phyloP scores from a whole-genome alignment of 2,329 filamentous ascomycete species.

The Verticillium albo-atrum region DNA sequence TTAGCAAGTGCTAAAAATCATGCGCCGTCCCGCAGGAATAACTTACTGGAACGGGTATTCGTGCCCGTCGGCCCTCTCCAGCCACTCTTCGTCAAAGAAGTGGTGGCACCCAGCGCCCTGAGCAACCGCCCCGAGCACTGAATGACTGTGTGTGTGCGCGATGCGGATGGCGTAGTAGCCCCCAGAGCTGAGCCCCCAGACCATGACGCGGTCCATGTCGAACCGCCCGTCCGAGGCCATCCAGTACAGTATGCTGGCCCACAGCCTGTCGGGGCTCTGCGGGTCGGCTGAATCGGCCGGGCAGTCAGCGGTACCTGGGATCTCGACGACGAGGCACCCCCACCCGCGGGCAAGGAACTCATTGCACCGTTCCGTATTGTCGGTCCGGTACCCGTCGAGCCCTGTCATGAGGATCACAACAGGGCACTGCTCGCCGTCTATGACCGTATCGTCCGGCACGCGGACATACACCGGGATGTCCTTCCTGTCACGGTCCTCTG shows the following conservation, averaged over 20 bases:
- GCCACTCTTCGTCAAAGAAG: constrained; percentile 49
- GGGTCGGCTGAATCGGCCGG: constrained; percentile 60
- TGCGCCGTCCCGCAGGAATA: neutral
- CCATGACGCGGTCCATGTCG: constrained; percentile 52
- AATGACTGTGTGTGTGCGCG: constrained; percentile 60
- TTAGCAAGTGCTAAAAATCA: neutral
- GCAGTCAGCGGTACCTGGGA: constrained; percentile 48
- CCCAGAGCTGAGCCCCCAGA: constrained; percentile 62
- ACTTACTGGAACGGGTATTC: constrained; percentile 59
- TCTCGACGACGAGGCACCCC: constrained; percentile 58
- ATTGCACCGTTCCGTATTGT: constrained; percentile 56
- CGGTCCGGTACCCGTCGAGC: constrained; percentile 58
- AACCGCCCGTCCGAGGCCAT: constrained; percentile 44
- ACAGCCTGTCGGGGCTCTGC: constrained; percentile 54
- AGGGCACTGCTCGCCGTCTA: constrained; percentile 25
- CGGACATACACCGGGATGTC: constrained; percentile 63
- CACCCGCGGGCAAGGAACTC: constrained; percentile 61
- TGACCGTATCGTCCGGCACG: constrained; percentile 41
- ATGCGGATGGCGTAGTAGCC: constrained; percentile 65
- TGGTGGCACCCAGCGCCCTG: constrained; percentile 54
- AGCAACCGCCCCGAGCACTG: constrained; percentile 52
- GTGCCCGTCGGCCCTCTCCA: constrained; percentile 57
- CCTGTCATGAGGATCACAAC: constrained; percentile 56
- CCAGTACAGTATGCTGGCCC: constrained; percentile 59
- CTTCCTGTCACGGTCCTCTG: constrained; percentile 43